Conservation (phyloP, 139 green algal species). For the Coccomyxa sp. region DNA sequence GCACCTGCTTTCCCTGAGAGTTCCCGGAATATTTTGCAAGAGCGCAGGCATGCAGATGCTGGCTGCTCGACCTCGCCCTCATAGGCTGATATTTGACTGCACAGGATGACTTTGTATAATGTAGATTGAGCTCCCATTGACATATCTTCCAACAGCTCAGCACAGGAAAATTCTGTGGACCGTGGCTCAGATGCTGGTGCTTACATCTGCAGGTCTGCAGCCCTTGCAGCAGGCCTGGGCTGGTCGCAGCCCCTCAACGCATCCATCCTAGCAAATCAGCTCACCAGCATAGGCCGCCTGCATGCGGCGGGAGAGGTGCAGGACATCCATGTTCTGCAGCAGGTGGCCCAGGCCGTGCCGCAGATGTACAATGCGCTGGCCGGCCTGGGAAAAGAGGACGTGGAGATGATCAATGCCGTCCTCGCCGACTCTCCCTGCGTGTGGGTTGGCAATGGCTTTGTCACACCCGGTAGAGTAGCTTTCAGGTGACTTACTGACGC, state of each 20-base stretch:
- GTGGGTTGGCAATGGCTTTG: conserved; percentile 73
- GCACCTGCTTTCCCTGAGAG: too few species aligned
- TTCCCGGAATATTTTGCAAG: too few species aligned
- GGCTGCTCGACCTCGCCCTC: too few species aligned
- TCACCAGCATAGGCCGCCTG: conserved; percentile 37
- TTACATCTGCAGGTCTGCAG: not conserved
- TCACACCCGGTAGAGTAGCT: conserved; percentile 38
- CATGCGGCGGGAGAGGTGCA: conserved; percentile 21
- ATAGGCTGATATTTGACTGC: too few species aligned
- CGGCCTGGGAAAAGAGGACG: conserved; percentile 27
- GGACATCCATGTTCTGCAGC: conserved; percentile 25
- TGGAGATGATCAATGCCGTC: conserved; percentile 37
- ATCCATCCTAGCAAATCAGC: conserved; percentile 47
- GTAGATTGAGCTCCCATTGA: too few species aligned
- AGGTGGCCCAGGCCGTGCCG: conserved; percentile 56
- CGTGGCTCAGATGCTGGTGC: too few species aligned
- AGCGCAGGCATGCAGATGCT: too few species aligned
- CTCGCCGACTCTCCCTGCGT: conserved; percentile 49
- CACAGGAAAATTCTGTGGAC: too few species aligned
- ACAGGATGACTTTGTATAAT: too few species aligned
- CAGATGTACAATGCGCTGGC: conserved; percentile 27
- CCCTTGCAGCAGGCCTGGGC: conserved; percentile 31
- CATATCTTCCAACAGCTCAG: too few species aligned
- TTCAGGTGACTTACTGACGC: conserved; percentile 36
- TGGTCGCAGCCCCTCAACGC: conserved; percentile 32